Conservation (phyloP, 257 asterid genomes). For the Rubia yunnanensis region DNA sequence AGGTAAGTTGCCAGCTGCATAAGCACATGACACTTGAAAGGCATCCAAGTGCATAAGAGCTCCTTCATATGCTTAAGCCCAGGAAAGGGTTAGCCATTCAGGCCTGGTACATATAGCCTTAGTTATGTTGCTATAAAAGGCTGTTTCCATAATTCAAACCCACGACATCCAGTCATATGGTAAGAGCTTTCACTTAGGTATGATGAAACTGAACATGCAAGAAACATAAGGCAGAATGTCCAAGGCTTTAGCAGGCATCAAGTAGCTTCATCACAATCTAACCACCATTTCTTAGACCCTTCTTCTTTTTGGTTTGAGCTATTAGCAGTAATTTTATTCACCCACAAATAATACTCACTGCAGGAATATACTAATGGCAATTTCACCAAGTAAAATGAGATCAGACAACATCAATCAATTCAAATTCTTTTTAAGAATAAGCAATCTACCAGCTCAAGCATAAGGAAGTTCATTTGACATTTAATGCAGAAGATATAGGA, state of each 20-base stretch:
- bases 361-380: not conserved
- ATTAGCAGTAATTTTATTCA: not conserved
- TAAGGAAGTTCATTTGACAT: not conserved
- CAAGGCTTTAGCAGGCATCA: not conserved
- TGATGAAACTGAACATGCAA: not conserved
- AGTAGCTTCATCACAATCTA: not conserved
- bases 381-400: not conserved
- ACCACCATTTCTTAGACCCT: not conserved
- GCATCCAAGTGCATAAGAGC: no score
- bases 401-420: not conserved
- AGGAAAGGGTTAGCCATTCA: no score
- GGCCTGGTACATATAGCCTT: no score
- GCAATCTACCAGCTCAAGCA: not conserved
- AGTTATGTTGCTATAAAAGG: no score
- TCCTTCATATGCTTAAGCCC: no score
- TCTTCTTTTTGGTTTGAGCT: not conserved
- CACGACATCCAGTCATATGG: not conserved
- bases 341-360: not conserved
- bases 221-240: not conserved
- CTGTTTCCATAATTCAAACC: no score
- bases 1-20: not conserved
- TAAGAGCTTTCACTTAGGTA: no score
- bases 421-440: not conserved
- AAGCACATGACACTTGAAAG: not conserved
- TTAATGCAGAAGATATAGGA: not conserved